These are phyloP conservation scores for Colletotrichum tofieldiae DNA, from an alignment of 2,329 filamentous ascomycete species.

Conservation along the genomic window DNA sequence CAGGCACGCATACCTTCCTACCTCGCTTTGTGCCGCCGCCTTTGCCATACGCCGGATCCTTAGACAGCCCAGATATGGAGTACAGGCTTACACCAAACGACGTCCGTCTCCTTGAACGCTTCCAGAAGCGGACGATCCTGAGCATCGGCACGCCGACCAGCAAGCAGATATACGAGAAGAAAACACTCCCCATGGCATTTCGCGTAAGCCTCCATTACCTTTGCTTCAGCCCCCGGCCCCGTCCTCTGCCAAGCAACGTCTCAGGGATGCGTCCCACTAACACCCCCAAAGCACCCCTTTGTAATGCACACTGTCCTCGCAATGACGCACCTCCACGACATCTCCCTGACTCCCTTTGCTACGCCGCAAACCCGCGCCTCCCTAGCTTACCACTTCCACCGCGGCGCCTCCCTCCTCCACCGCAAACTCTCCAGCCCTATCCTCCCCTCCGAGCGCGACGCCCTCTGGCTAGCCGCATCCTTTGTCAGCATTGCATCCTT, in stretches of 20 bases:
- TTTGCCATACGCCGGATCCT: conserved; percentile 28
- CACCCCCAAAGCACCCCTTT: conserved; percentile 60
- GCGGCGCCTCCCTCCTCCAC: conserved; percentile 64
- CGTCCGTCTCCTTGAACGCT: conserved; percentile 57
- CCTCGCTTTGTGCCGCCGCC: conserved; percentile 30
- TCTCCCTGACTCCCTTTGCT: conserved; percentile 52
- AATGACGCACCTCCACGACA: conserved; percentile 69
- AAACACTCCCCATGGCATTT: conserved; percentile 56
- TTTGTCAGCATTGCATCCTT: conserved; percentile 64
- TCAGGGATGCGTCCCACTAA: conserved; percentile 36
- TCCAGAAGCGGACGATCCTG: conserved; percentile 59
- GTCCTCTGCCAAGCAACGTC: conserved; percentile 4
- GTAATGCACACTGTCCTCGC: conserved; percentile 69
- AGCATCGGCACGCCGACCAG: conserved; percentile 55
- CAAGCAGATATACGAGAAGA: conserved; percentile 53
- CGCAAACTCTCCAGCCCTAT: conserved; percentile 55
- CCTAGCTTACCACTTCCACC: conserved; percentile 63
- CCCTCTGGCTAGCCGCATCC: conserved; percentile 63
- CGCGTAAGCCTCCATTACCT: conserved; percentile 51
- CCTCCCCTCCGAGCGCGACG: conserved; percentile 59
- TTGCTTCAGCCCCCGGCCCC: neutral
- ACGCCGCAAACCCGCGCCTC: conserved; percentile 48
- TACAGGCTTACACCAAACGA: conserved; percentile 49
- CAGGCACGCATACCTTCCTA: too few species aligned
- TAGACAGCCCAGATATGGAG: conserved; percentile 44